Evolutionary conservation across 768 basidiomycete genomes (phyloP).

Genomic region (Strobilomyces confusus): DNA sequence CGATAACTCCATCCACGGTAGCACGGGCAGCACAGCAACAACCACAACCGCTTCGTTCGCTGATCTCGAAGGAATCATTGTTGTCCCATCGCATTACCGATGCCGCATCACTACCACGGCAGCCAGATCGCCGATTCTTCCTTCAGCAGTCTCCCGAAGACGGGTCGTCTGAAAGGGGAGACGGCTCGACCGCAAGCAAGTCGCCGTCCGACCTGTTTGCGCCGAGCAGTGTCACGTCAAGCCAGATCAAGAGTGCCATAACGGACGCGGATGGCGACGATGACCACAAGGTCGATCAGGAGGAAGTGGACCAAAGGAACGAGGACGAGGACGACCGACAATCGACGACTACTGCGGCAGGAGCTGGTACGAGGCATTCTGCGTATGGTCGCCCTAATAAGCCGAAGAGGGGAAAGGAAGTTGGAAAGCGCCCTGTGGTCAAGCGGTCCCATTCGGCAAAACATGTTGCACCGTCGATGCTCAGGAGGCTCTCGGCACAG

Average conservation of each 20-base stretch:
- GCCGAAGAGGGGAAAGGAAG: conserved; percentile 34
- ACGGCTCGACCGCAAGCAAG: conserved; percentile 30
- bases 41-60: conserved; percentile 16
- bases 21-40: conserved; percentile 9
- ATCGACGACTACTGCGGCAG: conserved; percentile 14
- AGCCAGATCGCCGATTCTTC: conserved; percentile 42
- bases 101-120: conserved; percentile 30
- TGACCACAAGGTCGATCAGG: conserved; percentile 15
- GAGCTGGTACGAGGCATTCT: conserved; percentile 6
- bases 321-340: conserved; percentile 21
- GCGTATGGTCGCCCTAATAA: conserved; percentile 19
- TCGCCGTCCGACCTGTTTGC: conserved; percentile 32
- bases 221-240: conserved; percentile 35
- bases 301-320: conserved; percentile 5
- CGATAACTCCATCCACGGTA: not conserved
- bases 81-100: conserved; percentile 12
- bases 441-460: conserved; percentile 30
- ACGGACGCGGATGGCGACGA: conserved; percentile 19
- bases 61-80: not conserved
- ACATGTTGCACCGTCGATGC: conserved; percentile 27
- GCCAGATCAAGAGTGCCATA: conserved; percentile 20
- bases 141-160: conserved; percentile 41
- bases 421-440: conserved; percentile 23
- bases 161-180: conserved; percentile 34
- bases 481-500: conserved; percentile 25